phyloP scores from a whole-genome alignment of 208 protist species.

The Leishmania turanica region DNA sequence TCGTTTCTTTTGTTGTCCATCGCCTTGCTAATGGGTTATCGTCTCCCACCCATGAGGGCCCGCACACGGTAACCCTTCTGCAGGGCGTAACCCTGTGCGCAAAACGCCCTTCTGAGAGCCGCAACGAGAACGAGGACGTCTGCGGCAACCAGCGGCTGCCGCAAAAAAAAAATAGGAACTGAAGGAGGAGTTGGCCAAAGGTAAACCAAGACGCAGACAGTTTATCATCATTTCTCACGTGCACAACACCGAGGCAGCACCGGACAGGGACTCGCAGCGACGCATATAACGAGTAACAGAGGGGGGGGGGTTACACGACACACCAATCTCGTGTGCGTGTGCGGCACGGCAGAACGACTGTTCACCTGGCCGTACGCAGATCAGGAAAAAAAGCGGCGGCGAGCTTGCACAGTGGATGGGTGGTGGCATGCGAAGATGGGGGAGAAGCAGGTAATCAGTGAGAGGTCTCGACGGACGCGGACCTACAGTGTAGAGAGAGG shows the following conservation, averaged over 20 bases:
- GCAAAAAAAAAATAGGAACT: not conserved
- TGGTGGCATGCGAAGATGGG: not conserved
- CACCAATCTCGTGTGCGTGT: not conserved
- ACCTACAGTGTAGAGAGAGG: too few species aligned
- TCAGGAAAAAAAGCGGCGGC: too few species aligned
- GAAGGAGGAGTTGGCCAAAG: not conserved
- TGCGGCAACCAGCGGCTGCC: not conserved
- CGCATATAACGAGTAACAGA: not conserved
- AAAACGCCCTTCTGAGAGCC: not conserved
- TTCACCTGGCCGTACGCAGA: not conserved
- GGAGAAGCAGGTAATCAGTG: not conserved
- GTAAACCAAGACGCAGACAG: not conserved
- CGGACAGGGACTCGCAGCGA: not conserved
- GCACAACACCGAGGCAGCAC: not conserved
- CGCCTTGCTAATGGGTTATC: not conserved
- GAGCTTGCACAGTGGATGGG: not conserved
- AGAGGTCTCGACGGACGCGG: not conserved
- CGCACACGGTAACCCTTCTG: not conserved
- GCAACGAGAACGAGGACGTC: not conserved
- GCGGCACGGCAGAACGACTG: not conserved
- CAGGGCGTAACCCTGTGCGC: not conserved
- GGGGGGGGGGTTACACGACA: not conserved
- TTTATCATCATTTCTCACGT: not conserved
- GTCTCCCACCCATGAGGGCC: not conserved
- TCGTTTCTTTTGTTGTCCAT: not conserved